Evolutionary conservation across 139 green algal genomes (phyloP), one percentile per base, ranked within the genome.

Genomic region (Eudorina sp.): DNA sequence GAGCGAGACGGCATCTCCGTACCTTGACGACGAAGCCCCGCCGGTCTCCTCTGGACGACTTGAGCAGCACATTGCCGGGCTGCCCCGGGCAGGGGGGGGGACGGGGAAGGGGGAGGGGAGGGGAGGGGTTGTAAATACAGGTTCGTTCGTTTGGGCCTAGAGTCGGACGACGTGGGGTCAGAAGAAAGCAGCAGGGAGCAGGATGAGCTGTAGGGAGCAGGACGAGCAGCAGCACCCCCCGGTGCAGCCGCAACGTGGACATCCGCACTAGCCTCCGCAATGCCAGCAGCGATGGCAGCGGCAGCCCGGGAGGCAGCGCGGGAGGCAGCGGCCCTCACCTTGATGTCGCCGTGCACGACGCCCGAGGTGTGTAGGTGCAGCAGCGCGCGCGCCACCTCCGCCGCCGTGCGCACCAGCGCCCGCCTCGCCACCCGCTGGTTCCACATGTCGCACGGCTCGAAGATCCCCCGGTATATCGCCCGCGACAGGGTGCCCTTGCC

Each of bases 311-410:
- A n/a, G n/a, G n/a, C n/a, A n/a, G n/a, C n/a, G n/a, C n/a, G n/a
- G n/a, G n/a, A n/a, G n/a, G n/a, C 66, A 21, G n/a, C 11, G 14
- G 18, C 74, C 7, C 45, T 1, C 58, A 72, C 53, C 81, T 87
- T 87, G 29, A 87, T n/a, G 43, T 87, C 81, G 0, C 81, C 81
- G 29, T 87, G 81, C 62, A 87, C 81, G 19, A 88, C 4, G 34
- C 82, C 82, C 25, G 21, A 9, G 29, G 16, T 38, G 66, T 88
- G 82, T 31, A 88, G 82, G 45, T 88, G 82, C 82, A 70, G 55
- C 66, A 88, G 34, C 27, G 55, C 82, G 23, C 66, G 66, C 11
- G 82, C 66, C 25, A 88, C n/a, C 66, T 88, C 82, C 9, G 36
- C 55, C 16, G 29, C 43, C 40, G 82, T 79, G 23, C 82, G 82